phyloP scores from a whole-genome alignment of 1,284 basidiomycete genomes.

The Vanrija sp. region DNA sequence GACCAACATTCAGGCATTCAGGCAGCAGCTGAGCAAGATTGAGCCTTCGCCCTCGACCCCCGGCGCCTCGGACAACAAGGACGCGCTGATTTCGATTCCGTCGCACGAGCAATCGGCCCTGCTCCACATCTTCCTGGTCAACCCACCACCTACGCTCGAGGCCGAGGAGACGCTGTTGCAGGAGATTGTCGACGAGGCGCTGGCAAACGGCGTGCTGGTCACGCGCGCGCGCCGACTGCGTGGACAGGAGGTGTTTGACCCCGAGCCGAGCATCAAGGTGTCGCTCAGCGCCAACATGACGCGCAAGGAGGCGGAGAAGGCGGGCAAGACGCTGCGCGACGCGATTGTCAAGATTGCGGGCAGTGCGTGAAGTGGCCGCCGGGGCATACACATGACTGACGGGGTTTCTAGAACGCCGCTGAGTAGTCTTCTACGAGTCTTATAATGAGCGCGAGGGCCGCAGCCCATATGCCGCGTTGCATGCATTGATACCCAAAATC shows the following conservation, averaged over 20 bases:
- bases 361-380: background rate
- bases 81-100: slow-evolving; percentile 73
- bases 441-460: too few species aligned
- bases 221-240: slow-evolving; percentile 74
- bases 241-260: slow-evolving; percentile 76
- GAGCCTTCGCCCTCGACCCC: slow-evolving; percentile 42
- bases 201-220: slow-evolving; percentile 72
- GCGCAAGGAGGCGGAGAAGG: slow-evolving; percentile 89
- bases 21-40: slow-evolving; percentile 67
- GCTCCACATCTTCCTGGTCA: slow-evolving; percentile 72
- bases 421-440: too few species aligned
- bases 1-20: slow-evolving; percentile 73
- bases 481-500: too few species aligned
- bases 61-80: slow-evolving; percentile 25
- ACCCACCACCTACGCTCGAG: slow-evolving; percentile 54
- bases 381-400: too few species aligned
- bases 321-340: slow-evolving; percentile 67
- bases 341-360: slow-evolving; percentile 64
- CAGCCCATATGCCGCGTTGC: too few species aligned
- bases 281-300: slow-evolving; percentile 71
- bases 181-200: slow-evolving; percentile 78
- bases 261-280: slow-evolving; percentile 81
- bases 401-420: too few species aligned
- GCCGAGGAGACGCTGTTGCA: slow-evolving; percentile 75
- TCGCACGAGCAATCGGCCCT: slow-evolving; percentile 80